These are phyloP conservation scores for Saururus chinensis DNA, from an alignment of 164 flowering plant genomes.

Conservation along the genomic window DNA sequence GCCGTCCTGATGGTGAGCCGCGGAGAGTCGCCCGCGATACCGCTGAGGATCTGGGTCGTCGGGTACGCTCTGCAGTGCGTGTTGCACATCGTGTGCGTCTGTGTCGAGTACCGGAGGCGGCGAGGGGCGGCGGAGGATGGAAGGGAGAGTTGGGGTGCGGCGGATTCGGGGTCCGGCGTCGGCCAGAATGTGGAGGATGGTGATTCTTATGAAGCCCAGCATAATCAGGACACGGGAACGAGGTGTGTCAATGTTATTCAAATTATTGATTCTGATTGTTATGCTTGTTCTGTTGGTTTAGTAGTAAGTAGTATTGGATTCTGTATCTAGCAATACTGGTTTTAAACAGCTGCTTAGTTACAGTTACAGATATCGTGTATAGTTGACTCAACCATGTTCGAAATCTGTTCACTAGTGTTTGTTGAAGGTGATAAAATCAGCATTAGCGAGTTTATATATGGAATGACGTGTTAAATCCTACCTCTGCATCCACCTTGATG, in stretches of 20 bases:
- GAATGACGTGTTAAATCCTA: too few relatives aligned
- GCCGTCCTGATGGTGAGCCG: conserved; percentile 26
- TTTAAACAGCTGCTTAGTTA: background rate
- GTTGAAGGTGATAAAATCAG: too few relatives aligned
- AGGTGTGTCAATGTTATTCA: conserved; percentile 15
- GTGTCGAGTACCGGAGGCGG: conserved; percentile 28
- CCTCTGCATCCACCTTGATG: too few relatives aligned
- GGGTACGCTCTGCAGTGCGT: conserved; percentile 42
- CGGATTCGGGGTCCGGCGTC: conserved; percentile 5
- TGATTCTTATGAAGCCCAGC: conserved; percentile 21
- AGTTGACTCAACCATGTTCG: background rate
- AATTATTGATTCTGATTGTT: background rate
- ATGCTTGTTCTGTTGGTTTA: background rate
- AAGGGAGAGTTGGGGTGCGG: conserved; percentile 10
- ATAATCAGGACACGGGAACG: conserved; percentile 25
- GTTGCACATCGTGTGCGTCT: conserved; percentile 39
- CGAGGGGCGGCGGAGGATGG: conserved; percentile 2
- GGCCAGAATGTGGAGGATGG: conserved; percentile 3
- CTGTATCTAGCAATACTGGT: background rate
- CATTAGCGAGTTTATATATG: too few relatives aligned
- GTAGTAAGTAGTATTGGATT: too few relatives aligned
- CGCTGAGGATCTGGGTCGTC: conserved; percentile 39
- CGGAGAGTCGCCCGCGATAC: conserved; percentile 28
- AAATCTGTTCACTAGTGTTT: too few relatives aligned
- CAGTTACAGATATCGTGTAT: background rate